Base-by-base conservation (phyloP, 768 basidiomycete genomes). In the Tricholoma flavovirens region DNA sequence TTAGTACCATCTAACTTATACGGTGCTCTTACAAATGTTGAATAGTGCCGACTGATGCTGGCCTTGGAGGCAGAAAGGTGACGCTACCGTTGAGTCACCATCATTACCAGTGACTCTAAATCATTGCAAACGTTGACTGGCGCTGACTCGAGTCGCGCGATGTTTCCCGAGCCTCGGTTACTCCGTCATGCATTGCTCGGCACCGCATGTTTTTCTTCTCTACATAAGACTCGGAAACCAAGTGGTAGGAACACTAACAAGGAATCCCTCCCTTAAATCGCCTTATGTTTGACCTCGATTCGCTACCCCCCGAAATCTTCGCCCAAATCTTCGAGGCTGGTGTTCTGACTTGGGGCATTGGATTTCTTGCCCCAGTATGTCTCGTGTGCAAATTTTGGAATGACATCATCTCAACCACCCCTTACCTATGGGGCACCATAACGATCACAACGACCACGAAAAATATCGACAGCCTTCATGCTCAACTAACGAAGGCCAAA, bases 371-470 rank as follows among this genome's bases (percentile, higher is more conserved):
- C 2, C 64, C 68, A 1, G 52, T 70, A 4, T 64, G 67, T 26
- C 58, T 63, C 15, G 70, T 71, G 17, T 70, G 66, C 56, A 59
- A 54, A 5, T 29, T 48, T 19, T 74, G 69, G 63, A 58, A 66
- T 54, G 59, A 64, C 45, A 59, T 69, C 26, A 54, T 70, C 36
- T 45, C 56, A 2, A 62, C 60, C 40, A 71, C 68, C 0, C 71
- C 71, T n/a, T 65, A 65, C 4, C 62, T 74, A 5, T 71, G 69
- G 69, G 70, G 70, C 1, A 69, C 71, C 36, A 60, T 42, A 42
- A 42, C 19, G 19, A 19, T 42, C 40, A 9, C 40, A 42, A 42
- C 19, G 19, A 19, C 19, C 40, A 9, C 40, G 11, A 42, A 19
- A 17, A 10, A 21, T 19, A 42, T 17, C 40, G 19, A 42, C 9